These are phyloP conservation scores for Trichocladium uniseriatum DNA, from an alignment of 495 filamentous ascomycete species.

Conservation along the genomic window DNA sequence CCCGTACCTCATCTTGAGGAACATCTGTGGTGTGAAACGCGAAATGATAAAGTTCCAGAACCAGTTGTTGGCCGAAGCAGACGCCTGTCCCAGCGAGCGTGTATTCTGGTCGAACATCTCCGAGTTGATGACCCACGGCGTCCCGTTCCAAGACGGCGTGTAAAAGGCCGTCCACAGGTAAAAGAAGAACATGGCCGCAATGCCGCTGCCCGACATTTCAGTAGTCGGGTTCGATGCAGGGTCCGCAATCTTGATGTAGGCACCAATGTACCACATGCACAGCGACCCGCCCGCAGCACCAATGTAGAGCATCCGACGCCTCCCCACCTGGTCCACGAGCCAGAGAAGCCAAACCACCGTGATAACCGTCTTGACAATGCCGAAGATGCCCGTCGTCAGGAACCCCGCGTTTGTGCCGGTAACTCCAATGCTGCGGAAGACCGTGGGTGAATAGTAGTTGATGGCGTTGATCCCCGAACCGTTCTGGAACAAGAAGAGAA, in stretches of 20 bases:
- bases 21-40: constrained; percentile 69
- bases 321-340: constrained; percentile 45
- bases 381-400: constrained; percentile 44
- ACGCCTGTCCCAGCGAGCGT: constrained; percentile 58
- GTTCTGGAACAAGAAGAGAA: constrained; percentile 60
- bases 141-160: constrained; percentile 67
- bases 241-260: constrained; percentile 44
- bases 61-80: constrained; percentile 62
- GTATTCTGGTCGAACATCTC: constrained; percentile 56
- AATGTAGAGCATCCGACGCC: constrained; percentile 46
- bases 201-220: constrained; percentile 46
- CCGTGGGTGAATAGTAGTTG: constrained; percentile 60
- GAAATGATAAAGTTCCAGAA: constrained; percentile 68
- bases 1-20: constrained; percentile 57
- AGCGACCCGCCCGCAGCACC: constrained; percentile 45
- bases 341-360: constrained; percentile 52
- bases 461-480: constrained; percentile 57
- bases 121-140: constrained; percentile 57
- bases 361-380: constrained; percentile 47
- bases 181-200: constrained; percentile 69
- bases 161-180: constrained; percentile 75
- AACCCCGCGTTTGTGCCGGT: constrained; percentile 39
- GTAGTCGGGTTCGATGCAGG: constrained; percentile 31
- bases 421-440: constrained; percentile 52
- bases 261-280: constrained; percentile 51